Base-by-base conservation (phyloP, 225 moss, liverwort and hornwort species). In the Marchantia paleacea region DNA sequence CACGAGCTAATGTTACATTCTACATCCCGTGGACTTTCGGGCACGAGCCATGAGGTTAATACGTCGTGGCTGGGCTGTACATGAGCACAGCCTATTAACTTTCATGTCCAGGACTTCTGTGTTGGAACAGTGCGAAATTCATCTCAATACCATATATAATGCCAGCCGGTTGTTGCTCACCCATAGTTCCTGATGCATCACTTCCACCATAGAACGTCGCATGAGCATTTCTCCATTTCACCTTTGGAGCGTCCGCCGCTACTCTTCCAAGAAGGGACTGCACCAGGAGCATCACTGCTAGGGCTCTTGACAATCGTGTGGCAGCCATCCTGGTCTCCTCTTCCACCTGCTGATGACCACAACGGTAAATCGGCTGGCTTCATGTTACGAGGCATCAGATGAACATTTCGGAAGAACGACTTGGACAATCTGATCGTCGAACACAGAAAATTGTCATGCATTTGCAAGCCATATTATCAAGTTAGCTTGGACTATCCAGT, bases 171-270 rank as follows among this genome's bases (percentile, higher is more conserved):
- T 73, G n/a, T 39, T 73, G 77, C 83, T 67, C 62, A 83, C 83
- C 83, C 83, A 83, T 83, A 3, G 83, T 83, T 24, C 83, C 83
- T 7, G 83, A 83, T 6, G 78, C 83, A 18, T 83, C 83, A 10
- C 51, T 49, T 30, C 83, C 83, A 39, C 83, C 83, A 1, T 84
- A 84, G 19, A 75, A 84, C 0, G 83, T 84, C 7, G 83, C 83
- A 13, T 84, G 83, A 1, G 83, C 80, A 52, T 52, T 52, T 73
- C 72, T 73, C 72, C 72, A 73, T 52, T 73, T 73, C 51, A 22
- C 52, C 52, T 52, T 19, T 13, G 0, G 39, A 19, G 24, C 24
- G 18, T 52, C 24, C 20, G 51, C 72, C 48, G 52, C n/a, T 51
- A 52, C 72, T 3, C 24, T 51, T 25, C 48, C 72, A 24, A 11